Evolutionary conservation across 768 basidiomycete genomes (phyloP).

Genomic region (Stropharia rugosoannulata): DNA sequence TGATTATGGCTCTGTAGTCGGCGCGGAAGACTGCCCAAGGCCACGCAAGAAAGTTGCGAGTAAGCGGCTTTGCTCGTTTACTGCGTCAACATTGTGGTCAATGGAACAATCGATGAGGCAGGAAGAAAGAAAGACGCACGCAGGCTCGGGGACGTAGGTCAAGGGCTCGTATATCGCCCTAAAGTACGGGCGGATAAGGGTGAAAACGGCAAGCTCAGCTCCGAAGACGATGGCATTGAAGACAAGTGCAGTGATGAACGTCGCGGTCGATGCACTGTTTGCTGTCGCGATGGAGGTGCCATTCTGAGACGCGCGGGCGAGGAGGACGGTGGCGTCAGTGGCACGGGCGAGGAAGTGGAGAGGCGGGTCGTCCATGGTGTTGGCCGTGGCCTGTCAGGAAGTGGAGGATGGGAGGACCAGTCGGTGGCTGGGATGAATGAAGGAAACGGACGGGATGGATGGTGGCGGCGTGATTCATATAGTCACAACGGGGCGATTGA

Average conservation of each 20-base stretch:
- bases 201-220: slow-evolving; percentile 72
- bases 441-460: no score
- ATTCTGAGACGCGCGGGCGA: not conserved
- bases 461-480: no score
- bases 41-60: slow-evolving; percentile 58
- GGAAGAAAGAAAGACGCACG: slow-evolving; percentile 27
- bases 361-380: not conserved
- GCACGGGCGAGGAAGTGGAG: slow-evolving; percentile 3
- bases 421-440: no score
- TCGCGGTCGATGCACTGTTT: slow-evolving; percentile 63
- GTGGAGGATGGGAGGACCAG: no score
- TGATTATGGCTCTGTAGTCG: slow-evolving; percentile 60
- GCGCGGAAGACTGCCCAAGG: slow-evolving; percentile 60
- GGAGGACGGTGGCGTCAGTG: slow-evolving; percentile 10
- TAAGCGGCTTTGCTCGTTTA: slow-evolving; percentile 58
- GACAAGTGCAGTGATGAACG: slow-evolving; percentile 83
- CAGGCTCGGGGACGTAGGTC: slow-evolving; percentile 55
- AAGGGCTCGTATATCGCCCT: slow-evolving; percentile 88
- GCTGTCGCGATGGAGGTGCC: slow-evolving; percentile 44
- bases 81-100: slow-evolving; percentile 26
- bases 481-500: no score
- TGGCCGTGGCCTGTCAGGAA: no score
- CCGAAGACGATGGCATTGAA: slow-evolving; percentile 79
- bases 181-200: slow-evolving; percentile 83
- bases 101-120: not conserved